Percentiles rank a stretch among this genome's conserved stretches.
Evolutionary conservation across 2,329 filamentous ascomycete species (phyloP).

Genomic region (Fonsecaea monophora): DNA sequence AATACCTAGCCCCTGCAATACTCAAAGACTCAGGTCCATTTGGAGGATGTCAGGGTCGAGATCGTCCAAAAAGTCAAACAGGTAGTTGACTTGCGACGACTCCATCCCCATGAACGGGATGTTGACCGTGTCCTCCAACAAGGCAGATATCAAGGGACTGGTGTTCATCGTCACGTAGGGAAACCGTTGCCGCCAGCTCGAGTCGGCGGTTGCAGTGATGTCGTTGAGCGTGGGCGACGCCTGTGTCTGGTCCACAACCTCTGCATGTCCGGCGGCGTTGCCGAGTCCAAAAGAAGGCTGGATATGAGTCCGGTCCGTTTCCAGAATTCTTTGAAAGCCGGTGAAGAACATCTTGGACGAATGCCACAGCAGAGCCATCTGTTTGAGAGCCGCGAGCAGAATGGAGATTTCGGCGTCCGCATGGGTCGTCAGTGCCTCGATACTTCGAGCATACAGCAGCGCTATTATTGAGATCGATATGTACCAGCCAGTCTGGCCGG

Average conservation of each 20-base stretch:
- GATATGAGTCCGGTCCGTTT: not conserved
- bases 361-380: conserved; percentile 48
- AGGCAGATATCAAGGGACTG: conserved; percentile 5
- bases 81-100: conserved; percentile 8
- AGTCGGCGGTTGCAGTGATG: conserved; percentile 2
- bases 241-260: not conserved
- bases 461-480: conserved; percentile 52
- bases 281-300: not conserved
- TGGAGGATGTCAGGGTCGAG: conserved; percentile 12
- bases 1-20: not conserved
- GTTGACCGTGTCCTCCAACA: conserved; percentile 1
- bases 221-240: not conserved
- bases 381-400: conserved; percentile 43
- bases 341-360: conserved; percentile 46
- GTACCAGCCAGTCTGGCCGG: conserved; percentile 55
- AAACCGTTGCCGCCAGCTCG: conserved; percentile 2
- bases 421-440: conserved; percentile 40
- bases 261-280: not conserved
- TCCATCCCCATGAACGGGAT: conserved; percentile 8
- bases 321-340: conserved; percentile 39
- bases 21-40: conserved; percentile 4
- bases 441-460: conserved; percentile 48
- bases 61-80: conserved; percentile 17
- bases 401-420: conserved; percentile 47
- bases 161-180: conserved; percentile 9